Base-by-base conservation (phyloP, 1,139 yeast genomes). In the Yamadazyma epiphylla region DNA sequence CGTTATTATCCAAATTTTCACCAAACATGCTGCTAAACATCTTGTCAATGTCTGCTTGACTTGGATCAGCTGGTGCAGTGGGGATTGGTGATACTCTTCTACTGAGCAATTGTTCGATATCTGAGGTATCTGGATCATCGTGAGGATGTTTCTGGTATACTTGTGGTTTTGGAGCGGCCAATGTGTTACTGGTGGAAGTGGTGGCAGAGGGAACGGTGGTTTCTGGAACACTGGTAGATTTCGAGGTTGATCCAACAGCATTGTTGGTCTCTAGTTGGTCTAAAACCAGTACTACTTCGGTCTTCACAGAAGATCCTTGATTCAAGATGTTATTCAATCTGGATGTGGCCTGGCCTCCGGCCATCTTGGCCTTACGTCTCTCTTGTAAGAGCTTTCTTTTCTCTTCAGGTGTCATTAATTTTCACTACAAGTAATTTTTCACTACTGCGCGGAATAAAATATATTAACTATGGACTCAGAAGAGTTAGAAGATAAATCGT, bases 301-400 rank as follows among this genome's bases (percentile, higher is more conserved):
- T 32, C 28, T 65, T 58, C 13, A 64, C 65, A 5, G 71, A 64
- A 3, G 68, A 56, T 2, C 73, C 72, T 42, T 58, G 69, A 26
- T 53, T 45, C 36, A 67, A 53, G 19, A 68, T 68, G 25, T 40
- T 71, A 39, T 72, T 75, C 45, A 82, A 55, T 36, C 91, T 62
- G 12, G 66, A 64, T 3, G 74, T 50, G 14, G 79, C 82, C 28
- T 70, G 69, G 3, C 83, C 81, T 37, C 72, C 64, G 31, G 69
- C 64, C 66, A 82, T 70, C 52, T 80, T 81, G 42, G 84, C 82
- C 30, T 77, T 81, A 43, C 89, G 67, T 49, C 87, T 70, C 48
- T 82, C 88, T 38, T 88, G 68, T 23, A 81, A 57, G 17, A 78
- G 46, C 35, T 66, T 62, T 45, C 80, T 73, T 57, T 76, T 80